These are phyloP conservation scores for Ganoderma resinaceum DNA, from an alignment of 1,284 basidiomycete species.

Conservation along the genomic window DNA sequence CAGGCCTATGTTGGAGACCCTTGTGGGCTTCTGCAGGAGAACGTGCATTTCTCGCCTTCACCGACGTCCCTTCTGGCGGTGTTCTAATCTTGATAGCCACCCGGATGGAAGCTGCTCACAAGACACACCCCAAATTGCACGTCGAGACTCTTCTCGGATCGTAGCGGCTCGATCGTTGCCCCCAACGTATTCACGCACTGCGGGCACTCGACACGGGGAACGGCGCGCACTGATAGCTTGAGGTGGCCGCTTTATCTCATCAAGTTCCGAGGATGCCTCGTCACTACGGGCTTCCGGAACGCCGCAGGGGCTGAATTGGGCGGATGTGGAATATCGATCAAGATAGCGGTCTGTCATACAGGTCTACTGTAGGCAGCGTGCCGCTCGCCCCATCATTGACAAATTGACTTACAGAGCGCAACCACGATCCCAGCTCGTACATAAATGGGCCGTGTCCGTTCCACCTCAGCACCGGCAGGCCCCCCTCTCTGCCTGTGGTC, in stretches of 20 bases:
- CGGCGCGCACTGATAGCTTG: background rate
- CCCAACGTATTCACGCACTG: background rate
- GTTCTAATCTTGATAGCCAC: conserved; percentile 24
- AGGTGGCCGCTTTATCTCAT: conserved; percentile 18
- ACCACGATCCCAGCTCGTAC: background rate
- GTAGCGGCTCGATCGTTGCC: background rate
- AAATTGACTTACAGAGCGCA: background rate
- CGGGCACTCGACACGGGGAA: background rate
- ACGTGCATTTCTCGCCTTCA: background rate
- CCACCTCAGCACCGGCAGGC: background rate
- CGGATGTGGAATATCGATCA: conserved; percentile 23
- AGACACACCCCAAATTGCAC: background rate
- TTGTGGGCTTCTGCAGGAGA: conserved; percentile 14
- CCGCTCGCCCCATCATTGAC: background rate
- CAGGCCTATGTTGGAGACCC: conserved; percentile 15
- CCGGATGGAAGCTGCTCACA: conserved; percentile 13
- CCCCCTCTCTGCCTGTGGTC: conserved; percentile 2
- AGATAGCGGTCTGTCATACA: conserved; percentile 13
- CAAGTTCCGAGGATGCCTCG: conserved; percentile 16
- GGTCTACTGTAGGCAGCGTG: background rate
- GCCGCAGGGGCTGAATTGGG: conserved; percentile 17
- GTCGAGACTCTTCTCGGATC: background rate
- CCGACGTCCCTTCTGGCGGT: conserved; percentile 17
- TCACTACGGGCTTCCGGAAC: conserved; percentile 22
- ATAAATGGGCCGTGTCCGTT: background rate